These are phyloP conservation scores for Fistulina hepatica DNA, from an alignment of 1,284 basidiomycete genomes.

Conservation along the genomic window DNA sequence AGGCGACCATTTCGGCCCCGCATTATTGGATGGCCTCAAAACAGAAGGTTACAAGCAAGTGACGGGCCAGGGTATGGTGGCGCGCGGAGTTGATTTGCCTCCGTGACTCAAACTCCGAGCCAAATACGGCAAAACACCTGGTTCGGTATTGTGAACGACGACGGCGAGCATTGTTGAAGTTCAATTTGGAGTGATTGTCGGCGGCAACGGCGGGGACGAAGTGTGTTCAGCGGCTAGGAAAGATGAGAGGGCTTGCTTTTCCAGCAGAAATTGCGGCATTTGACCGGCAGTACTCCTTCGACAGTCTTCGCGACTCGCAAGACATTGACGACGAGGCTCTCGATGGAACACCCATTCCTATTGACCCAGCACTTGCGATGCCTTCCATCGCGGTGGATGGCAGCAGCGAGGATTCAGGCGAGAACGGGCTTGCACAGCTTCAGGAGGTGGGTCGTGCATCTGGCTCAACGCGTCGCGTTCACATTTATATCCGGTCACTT, in stretches of 20 bases:
- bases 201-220: neutral
- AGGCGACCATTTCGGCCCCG: no score
- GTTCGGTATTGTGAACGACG: no score
- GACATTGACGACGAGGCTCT: constrained; percentile 11
- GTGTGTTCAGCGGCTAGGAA: neutral
- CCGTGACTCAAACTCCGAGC: no score
- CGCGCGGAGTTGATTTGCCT: no score
- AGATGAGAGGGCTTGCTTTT: constrained; percentile 1
- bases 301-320: neutral
- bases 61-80: no score
- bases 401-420: constrained; percentile 32
- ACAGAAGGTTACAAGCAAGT: no score
- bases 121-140: no score
- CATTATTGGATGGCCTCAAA: no score
- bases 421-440: constrained; percentile 13
- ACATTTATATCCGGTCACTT: constrained; percentile 41
- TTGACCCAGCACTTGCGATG: constrained; percentile 65
- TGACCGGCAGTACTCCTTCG: neutral
- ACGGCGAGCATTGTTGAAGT: neutral
- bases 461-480: constrained; percentile 10
- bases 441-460: constrained; percentile 21
- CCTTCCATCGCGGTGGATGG: constrained; percentile 38
- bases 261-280: neutral
- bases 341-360: constrained; percentile 18
- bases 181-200: neutral